Conservation (phyloP, 306 rosid genomes). For the Leucaena leucocephala region DNA sequence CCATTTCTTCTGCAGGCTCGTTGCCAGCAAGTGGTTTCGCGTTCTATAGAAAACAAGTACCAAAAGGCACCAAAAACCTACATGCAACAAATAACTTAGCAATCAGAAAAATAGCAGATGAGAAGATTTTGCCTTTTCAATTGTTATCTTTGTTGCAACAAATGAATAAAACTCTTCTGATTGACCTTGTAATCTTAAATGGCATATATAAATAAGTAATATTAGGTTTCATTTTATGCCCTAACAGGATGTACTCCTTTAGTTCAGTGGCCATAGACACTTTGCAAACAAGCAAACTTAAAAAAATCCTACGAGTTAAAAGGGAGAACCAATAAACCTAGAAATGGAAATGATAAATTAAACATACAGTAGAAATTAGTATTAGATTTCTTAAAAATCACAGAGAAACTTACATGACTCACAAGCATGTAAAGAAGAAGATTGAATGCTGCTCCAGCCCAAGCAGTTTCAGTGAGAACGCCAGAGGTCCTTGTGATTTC, state of each 20-base stretch:
- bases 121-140: slow-evolving; percentile 31
- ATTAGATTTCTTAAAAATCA: slow-evolving; percentile 16
- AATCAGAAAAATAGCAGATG: slow-evolving; percentile 40
- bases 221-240: neutral
- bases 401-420: slow-evolving; percentile 77
- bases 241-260: no score
- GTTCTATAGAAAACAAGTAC: slow-evolving; percentile 84
- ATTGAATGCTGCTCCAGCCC: slow-evolving; percentile 86
- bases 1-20: slow-evolving; percentile 45
- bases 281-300: no score
- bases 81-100: slow-evolving; percentile 38
- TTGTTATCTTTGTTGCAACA: slow-evolving; percentile 7
- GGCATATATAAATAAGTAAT: slow-evolving; percentile 16
- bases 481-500: slow-evolving; percentile 95
- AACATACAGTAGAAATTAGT: slow-evolving; percentile 25
- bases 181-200: slow-evolving; percentile 7
- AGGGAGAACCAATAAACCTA: neutral
- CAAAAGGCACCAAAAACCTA: slow-evolving; percentile 92
- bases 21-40: slow-evolving; percentile 91
- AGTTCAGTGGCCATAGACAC: neutral
- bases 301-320: no score
- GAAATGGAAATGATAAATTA: neutral
- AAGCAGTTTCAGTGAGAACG: slow-evolving; percentile 89
- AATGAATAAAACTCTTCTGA: neutral
- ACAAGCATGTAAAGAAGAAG: slow-evolving; percentile 80